Evolutionary conservation across 345 rosid genomes (phyloP), one percentile per base, ranked within the genome.

Genomic region (Acer saccharum): DNA sequence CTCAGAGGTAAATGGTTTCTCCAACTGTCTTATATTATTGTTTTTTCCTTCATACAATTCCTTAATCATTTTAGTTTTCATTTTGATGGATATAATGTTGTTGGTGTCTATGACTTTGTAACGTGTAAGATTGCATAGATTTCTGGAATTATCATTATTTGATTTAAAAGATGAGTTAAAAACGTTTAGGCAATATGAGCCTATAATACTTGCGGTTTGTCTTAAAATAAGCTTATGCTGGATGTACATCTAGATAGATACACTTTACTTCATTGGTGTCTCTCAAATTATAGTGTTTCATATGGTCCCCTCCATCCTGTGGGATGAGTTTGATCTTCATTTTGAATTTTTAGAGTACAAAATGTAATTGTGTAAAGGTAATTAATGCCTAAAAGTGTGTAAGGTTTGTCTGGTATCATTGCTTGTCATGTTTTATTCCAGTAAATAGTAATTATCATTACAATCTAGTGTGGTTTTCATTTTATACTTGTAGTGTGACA

Each of bases 1-100:
- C 55, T 83, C 87, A 3, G 87, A 89, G 97, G 97, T 92, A 71
- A 75, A 39, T 48, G 58, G 21, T 76, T 20, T 64, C 29, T 48
- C 71, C 76, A 20, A 41, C 52, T 27, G 29, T 80, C 23, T 43
- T 43, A 7, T 18, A 6, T 13, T 57, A 57, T 20, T 57, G 21
- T 5, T 60, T 60, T 60, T 21, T 9, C 64, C 4, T 20, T 20
- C 11, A 20, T 57, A 8, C 62, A 57, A 57, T 57, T 17, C 0
- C 21, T 60, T 9, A 9, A 6, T 21, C 44, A 9, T 18, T 41
- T 0, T 4, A n/a, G 41, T 16, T 14, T 65, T 69, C 23, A 52
- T 65, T 55, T 61, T 67, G 72, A 48, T 18, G 13, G 21, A 23
- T 13, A 7, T 60, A 41, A 14, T 18, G 25, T 46, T 72, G 44